Evolutionary conservation across 1,139 yeast species (phyloP), one percentile per base, ranked within the genome.

Genomic region (Kluyveromyces sp.): DNA sequence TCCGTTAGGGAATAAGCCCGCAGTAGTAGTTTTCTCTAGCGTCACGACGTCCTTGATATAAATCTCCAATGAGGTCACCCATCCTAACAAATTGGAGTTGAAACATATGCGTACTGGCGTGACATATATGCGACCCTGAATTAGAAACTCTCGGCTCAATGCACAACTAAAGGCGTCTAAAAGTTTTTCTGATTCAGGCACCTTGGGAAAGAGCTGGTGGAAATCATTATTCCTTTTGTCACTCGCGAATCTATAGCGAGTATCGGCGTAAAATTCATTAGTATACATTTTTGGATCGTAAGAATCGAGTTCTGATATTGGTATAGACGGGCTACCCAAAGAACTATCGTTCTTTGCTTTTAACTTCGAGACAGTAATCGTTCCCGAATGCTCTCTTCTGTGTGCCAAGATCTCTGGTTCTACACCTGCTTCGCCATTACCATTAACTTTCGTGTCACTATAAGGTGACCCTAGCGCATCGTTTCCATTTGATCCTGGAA

Each of bases 161-260:
- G 97, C 96, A 67, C 97, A 92, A 36, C 89, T 78, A 57, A 82
- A 88, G 57, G 87, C 96, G 54, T 84, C 95, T 18, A 89, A 59
- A 17, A 92, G 67, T 44, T 83, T 69, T 59, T 88, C 96, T 33
- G 80, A 75, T 33, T 70, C 64, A 20, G 92, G 88, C 11, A 87
- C 67, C 4, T 81, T 71, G 37, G 80, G 70, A 67, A 92, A 92
- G 4, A 84, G 59, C 40, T 75, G 76, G 60, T 88, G 96, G 60
- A 85, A 89, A 28, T 86, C 95, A 2, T 75, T 70, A 56, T 89
- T 83, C 42, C 96, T 70, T 50, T 76, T 78, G 52, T 74, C 72
- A 12, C 82, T 72, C 1, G 97, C 89, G 60, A 71, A 82, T 40
- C 74, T 61, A 50, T 65, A 70, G 22, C 58, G 66, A 0, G 78